Base-by-base conservation (phyloP, 345 rosid species). In the Xanthoceras sorbifolium region DNA sequence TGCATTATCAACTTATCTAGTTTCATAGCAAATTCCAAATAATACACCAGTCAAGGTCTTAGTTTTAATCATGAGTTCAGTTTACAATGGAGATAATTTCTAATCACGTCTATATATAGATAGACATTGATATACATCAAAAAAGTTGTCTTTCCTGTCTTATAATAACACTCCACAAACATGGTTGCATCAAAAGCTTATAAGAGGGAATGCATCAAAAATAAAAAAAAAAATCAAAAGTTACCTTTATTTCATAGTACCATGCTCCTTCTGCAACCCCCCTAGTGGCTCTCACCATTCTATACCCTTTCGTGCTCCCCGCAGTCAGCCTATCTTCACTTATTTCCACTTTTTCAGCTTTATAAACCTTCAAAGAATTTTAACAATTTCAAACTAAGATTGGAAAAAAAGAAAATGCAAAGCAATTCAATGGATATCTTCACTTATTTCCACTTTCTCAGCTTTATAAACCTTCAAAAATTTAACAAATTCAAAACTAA, bases 201-300 rank as follows among this genome's bases (percentile, higher is more conserved):
- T 17, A 36, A 23, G 42, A 17, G 12, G 65, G 18, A 62, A 4
- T 61, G 76, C 15, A 46, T 29, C 29, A 73, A 18, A 10, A 38
- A 2, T 11, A 66, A 34, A 66, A 11, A n/a, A n/a, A n/a, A n/a
- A n/a, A n/a, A 36, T 6, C 9, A 36, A 72, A 46, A 4, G 40
- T 29, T 42, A 63, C 77, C 77, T 88, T 92, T 50, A 93, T 86
- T 83, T 96, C 99, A 67, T 89, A 96, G 73, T 96, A 96, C 99
- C 99, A 96, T 0, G 98, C 99, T 62, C 99, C 99, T 25, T 96
- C 94, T n/a, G 85, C 76, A 48, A 92, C 97, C 76, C 97, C 98
- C 78, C 99, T 88, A 0, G 99, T 93, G 34, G 99, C 90, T 69
- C 99, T 88, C 85, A 92, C 99, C 99, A 96, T 92, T 73, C 99